Conservation (phyloP, 768 basidiomycete genomes). For the Termitomyces sp. region DNA sequence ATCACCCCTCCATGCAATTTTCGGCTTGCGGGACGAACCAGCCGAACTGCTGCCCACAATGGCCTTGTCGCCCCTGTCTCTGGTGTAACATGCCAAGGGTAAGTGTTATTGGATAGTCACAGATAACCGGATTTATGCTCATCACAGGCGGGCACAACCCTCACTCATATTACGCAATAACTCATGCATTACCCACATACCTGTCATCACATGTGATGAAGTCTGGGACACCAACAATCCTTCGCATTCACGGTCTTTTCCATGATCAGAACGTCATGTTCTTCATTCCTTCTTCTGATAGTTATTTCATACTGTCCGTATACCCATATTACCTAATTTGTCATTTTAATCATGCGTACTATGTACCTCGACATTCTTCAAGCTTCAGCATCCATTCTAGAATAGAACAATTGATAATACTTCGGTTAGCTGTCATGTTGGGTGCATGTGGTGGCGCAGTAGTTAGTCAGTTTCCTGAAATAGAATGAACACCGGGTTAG, state of each 20-base stretch:
- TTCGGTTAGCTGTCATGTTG: background rate
- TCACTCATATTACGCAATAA: slow-evolving; percentile 9
- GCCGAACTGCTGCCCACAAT: slow-evolving; percentile 4
- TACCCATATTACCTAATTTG: slow-evolving; percentile 14
- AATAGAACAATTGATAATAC: slow-evolving; percentile 1
- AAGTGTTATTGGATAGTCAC: background rate
- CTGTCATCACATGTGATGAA: slow-evolving; percentile 10
- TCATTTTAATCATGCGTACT: slow-evolving; percentile 18
- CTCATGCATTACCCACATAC: slow-evolving; percentile 11
- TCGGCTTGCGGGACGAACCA: slow-evolving; percentile 1
- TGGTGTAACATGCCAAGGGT: slow-evolving; percentile 11
- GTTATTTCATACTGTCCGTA: slow-evolving; percentile 9
- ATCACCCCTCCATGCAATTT: background rate
- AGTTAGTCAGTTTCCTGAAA: slow-evolving; percentile 3
- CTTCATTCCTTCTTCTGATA: slow-evolving; percentile 3
- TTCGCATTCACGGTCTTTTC: slow-evolving; percentile 19
- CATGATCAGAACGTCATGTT: slow-evolving; percentile 7
- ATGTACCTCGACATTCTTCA: slow-evolving; percentile 11
- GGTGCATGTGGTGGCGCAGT: slow-evolving; percentile 6
- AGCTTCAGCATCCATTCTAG: slow-evolving; percentile 11
- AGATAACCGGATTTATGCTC: background rate
- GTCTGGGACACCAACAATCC: slow-evolving; percentile 13
- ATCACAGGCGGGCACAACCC: slow-evolving; percentile 2
- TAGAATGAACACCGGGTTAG: slow-evolving; percentile 1
- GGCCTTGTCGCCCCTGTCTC: slow-evolving; percentile 7